Evolutionary conservation across 2,329 filamentous ascomycete species (phyloP).

Genomic region (Macrophomina pseudophaseolina): DNA sequence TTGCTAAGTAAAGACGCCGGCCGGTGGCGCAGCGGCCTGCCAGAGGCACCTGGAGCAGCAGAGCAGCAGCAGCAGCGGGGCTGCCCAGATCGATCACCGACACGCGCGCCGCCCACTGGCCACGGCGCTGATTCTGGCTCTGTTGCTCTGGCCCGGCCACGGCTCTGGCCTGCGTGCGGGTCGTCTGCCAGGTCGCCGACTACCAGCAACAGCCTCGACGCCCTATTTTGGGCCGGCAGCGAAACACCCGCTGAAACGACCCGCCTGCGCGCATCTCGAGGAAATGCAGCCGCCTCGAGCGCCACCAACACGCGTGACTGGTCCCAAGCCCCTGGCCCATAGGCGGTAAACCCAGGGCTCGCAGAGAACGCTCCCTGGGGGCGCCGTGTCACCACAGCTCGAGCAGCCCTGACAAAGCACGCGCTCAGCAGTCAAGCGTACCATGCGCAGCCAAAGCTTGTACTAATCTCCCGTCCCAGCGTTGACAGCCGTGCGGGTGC

Average conservation of each 20-base stretch:
- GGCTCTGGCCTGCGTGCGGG: neutral
- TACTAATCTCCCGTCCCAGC: constrained; percentile 26
- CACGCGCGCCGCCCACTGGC: neutral
- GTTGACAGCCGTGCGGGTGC: constrained; percentile 21
- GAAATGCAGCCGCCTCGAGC: constrained; percentile 18
- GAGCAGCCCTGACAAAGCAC: constrained; percentile 13
- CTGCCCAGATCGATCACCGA: constrained; percentile 22
- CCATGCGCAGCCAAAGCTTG: constrained; percentile 26
- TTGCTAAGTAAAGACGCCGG: constrained; percentile 25
- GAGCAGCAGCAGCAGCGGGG: neutral
- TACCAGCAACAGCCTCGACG: constrained; percentile 2
- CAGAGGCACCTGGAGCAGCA: neutral
- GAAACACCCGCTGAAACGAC: constrained; percentile 28
- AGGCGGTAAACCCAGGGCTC: constrained; percentile 28
- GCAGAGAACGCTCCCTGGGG: constrained; percentile 12
- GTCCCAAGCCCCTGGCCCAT: constrained; percentile 20
- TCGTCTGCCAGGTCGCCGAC: neutral
- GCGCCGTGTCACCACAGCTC: constrained; percentile 25
- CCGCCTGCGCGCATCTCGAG: constrained; percentile 23
- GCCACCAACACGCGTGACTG: constrained; percentile 27
- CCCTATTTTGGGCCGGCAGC: constrained; percentile 27
- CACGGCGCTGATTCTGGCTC: too few species aligned
- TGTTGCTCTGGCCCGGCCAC: too few species aligned
- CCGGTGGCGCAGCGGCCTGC: constrained; percentile 21
- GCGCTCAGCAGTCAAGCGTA: constrained; percentile 18